Evolutionary conservation across 2,329 filamentous ascomycete genomes (phyloP).

Genomic region (Hysterium pulicare): DNA sequence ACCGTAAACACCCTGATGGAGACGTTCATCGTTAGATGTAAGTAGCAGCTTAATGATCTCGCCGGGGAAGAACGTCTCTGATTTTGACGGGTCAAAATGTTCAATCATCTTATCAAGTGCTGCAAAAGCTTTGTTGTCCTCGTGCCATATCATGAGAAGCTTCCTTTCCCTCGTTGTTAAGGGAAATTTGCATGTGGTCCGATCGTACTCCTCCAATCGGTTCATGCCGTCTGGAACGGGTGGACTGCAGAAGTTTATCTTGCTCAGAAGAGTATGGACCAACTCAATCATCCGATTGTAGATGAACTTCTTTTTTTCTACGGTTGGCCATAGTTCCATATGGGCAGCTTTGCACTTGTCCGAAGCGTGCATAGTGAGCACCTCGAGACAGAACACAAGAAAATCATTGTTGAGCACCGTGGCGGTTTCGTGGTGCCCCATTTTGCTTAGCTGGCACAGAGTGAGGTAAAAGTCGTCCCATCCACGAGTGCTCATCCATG

Average conservation of each 20-base stretch:
- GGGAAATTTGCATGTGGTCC: slow-evolving; percentile 22
- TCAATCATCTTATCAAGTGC: slow-evolving; percentile 36
- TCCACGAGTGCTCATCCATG: slow-evolving; percentile 18
- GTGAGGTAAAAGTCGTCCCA: slow-evolving; percentile 37
- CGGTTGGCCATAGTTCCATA: slow-evolving; percentile 22
- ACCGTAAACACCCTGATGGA: slow-evolving; percentile 15
- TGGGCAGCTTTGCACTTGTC: slow-evolving; percentile 11
- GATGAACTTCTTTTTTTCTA: slow-evolving; percentile 29
- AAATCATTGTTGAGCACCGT: slow-evolving; percentile 24
- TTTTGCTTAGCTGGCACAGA: slow-evolving; percentile 24
- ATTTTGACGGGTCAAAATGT: slow-evolving; percentile 26
- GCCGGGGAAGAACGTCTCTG: slow-evolving; percentile 31
- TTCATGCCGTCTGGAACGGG: slow-evolving; percentile 9
- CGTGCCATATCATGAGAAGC: slow-evolving; percentile 24
- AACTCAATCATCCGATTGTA: slow-evolving; percentile 32
- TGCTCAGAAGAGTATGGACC: slow-evolving; percentile 23
- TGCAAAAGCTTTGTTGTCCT: slow-evolving; percentile 25
- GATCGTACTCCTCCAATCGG: slow-evolving; percentile 20
- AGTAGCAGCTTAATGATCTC: slow-evolving; percentile 33
- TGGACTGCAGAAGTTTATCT: slow-evolving; percentile 22
- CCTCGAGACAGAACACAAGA: slow-evolving; percentile 23
- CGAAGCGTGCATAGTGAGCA: slow-evolving; percentile 28
- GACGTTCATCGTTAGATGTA: slow-evolving; percentile 12
- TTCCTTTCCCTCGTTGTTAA: slow-evolving; percentile 21
- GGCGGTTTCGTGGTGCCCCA: slow-evolving; percentile 28